Percentiles rank a stretch among this genome's conserved stretches.
phyloP scores from a whole-genome alignment of 495 filamentous ascomycete genomes.

The Darksidea phi region DNA sequence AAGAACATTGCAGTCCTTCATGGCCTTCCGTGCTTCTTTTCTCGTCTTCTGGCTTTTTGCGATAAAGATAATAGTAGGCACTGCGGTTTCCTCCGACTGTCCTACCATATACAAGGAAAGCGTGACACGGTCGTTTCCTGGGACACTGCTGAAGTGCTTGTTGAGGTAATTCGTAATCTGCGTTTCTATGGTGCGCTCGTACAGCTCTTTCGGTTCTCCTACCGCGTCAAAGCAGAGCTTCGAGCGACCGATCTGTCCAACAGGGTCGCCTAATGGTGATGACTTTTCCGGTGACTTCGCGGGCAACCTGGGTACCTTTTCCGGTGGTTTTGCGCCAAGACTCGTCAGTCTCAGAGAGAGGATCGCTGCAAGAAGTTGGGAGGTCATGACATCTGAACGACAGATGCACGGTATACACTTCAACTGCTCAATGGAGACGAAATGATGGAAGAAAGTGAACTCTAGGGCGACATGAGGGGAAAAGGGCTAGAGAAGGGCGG shows the following conservation, averaged over 20 bases:
- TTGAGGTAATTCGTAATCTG: neutral
- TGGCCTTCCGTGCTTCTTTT: neutral
- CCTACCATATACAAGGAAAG: neutral
- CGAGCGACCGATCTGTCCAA: neutral
- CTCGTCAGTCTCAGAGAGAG: neutral
- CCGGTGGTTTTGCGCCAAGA: neutral
- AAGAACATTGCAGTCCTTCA: neutral
- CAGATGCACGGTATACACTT: neutral
- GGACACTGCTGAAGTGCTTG: neutral
- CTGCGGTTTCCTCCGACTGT: neutral
- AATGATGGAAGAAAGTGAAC: neutral
- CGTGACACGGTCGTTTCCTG: neutral
- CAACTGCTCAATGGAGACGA: neutral
- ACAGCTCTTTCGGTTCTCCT: neutral
- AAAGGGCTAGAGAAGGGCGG: neutral
- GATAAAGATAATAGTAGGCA: neutral
- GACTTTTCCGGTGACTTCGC: neutral
- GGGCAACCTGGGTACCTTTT: neutral
- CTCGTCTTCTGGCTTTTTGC: neutral
- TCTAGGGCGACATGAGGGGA: neutral
- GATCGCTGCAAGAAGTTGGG: neutral
- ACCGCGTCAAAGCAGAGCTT: neutral
- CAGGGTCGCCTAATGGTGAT: neutral
- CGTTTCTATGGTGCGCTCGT: neutral
- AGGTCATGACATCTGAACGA: neutral